Evolutionary conservation across 768 basidiomycete species (phyloP), one percentile per base, ranked within the genome.

Genomic region (Calocera viscosa): DNA sequence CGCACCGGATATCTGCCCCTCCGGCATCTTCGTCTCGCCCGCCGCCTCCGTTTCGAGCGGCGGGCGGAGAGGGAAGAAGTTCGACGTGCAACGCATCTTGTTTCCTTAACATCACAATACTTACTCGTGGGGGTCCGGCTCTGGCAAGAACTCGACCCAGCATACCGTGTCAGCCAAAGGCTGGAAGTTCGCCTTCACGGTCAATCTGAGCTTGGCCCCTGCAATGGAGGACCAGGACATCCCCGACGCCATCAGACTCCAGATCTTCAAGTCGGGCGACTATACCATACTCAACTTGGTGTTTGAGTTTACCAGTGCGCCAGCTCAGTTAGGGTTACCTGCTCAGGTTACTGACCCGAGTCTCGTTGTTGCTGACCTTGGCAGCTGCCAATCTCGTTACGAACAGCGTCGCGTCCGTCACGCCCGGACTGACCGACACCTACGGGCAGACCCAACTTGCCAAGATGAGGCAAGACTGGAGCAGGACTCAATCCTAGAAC

Each of bases 41-140:
- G 67, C 68, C 73, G 63, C 71, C 72, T 49, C 73, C 77, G 17
- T 65, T 67, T 66, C n/a, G n/a, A 14, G 67, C 40, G 65, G 40
- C 19, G 53, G 35, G 76, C 78, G 30, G 77, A 82, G 81, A 72
- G 80, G 80, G 66, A 82, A 78, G 71, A 91, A 89, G 77, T 82
- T 95, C 38, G 95, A 98, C 73, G 89, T 92, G 1, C 97, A 98
- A n/a, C n/a, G n/a, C n/a, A n/a, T n/a, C n/a, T n/a, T n/a, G n/a
- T n/a, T n/a, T n/a, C n/a, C n/a, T n/a, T n/a, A n/a, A n/a, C n/a
- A n/a, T n/a, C n/a, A n/a, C 39, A 49, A 49, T n/a, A 49, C 49
- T 8, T 49, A 11, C 49, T 49, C 49, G 11, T 49, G 49, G 49
- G 10, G 49, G 49, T 16, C 14, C 12, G 49, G 49, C 10, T 49